Evolutionary conservation across 192 early-diverging fungal species (phyloP).

Genomic region (Backusella parvicylindrica): DNA sequence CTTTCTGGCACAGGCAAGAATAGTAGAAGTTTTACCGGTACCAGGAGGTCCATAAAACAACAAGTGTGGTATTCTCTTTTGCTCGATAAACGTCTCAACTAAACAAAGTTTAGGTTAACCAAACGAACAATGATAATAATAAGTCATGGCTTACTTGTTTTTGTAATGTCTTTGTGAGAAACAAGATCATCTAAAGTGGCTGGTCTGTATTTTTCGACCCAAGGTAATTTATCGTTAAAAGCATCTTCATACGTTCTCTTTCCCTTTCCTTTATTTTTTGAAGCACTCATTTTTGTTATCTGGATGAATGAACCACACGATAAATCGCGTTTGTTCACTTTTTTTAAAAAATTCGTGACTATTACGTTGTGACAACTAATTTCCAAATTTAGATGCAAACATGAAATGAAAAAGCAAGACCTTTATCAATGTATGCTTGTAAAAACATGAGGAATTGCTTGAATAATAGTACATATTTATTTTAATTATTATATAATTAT

Average conservation of each 20-base stretch:
- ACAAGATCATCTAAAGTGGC: constrained; percentile 86
- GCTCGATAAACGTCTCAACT: constrained; percentile 89
- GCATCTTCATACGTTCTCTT: constrained; percentile 6
- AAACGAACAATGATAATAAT: too few relatives aligned
- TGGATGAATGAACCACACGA: neutral
- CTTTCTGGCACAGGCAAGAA: constrained; percentile 88
- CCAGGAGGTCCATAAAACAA: constrained; percentile 98
- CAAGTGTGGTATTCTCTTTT: constrained; percentile 90
- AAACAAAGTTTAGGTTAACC: neutral
- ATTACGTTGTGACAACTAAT: neutral
- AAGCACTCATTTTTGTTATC: neutral
- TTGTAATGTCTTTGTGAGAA: constrained; percentile 89
- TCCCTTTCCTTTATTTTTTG: constrained; percentile 30
- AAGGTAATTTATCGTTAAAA: constrained; percentile 26
- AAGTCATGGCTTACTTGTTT: constrained; percentile 60
- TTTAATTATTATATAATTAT: neutral
- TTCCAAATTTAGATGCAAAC: neutral
- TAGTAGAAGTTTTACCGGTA: constrained; percentile 95
- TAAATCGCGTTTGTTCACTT: neutral
- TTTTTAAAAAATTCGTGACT: neutral
- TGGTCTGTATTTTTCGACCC: constrained; percentile 98
- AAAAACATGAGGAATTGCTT: neutral
- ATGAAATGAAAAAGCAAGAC: too few relatives aligned
- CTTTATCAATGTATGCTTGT: neutral
- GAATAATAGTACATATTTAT: neutral